Conservation (phyloP, 1,139 yeast species). For the Candida freyschussii region DNA sequence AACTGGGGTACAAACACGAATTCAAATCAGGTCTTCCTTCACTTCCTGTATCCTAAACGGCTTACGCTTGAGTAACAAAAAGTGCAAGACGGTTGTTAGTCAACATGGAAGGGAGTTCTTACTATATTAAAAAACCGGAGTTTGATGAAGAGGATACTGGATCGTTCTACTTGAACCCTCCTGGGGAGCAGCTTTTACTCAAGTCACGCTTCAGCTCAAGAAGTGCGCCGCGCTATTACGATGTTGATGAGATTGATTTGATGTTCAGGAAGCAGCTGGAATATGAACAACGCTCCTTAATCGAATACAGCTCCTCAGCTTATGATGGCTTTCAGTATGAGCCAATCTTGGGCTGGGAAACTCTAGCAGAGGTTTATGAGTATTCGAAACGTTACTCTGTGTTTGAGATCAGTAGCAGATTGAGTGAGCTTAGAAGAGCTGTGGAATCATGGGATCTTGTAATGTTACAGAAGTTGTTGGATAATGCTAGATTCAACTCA, state of each 20-base stretch:
- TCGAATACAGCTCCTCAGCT: background rate
- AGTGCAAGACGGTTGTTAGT: too few species aligned
- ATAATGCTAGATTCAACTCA: constrained; percentile 7
- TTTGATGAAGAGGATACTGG: too few species aligned
- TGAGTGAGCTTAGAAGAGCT: constrained; percentile 6
- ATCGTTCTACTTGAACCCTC: background rate
- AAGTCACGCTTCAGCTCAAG: background rate
- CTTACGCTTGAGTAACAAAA: too few species aligned
- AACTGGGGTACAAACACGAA: too few species aligned
- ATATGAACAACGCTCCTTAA: constrained; percentile 2
- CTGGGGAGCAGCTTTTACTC: background rate
- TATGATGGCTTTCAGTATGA: constrained; percentile 1
- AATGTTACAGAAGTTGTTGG: constrained; percentile 4
- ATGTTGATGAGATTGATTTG: background rate
- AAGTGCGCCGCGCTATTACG: background rate
- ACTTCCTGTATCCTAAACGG: too few species aligned
- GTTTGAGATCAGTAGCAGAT: constrained; percentile 4
- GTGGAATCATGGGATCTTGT: constrained; percentile 8
- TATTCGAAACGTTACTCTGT: constrained; percentile 1
- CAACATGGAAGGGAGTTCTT: too few species aligned
- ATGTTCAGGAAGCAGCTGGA: constrained; percentile 5
- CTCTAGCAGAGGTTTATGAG: constrained; percentile 3
- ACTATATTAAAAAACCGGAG: too few species aligned
- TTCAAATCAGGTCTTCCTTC: too few species aligned
- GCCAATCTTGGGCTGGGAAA: constrained; percentile 13